These are phyloP conservation scores for Microcos paniculata DNA, from an alignment of 345 rosid genomes.

Conservation along the genomic window DNA sequence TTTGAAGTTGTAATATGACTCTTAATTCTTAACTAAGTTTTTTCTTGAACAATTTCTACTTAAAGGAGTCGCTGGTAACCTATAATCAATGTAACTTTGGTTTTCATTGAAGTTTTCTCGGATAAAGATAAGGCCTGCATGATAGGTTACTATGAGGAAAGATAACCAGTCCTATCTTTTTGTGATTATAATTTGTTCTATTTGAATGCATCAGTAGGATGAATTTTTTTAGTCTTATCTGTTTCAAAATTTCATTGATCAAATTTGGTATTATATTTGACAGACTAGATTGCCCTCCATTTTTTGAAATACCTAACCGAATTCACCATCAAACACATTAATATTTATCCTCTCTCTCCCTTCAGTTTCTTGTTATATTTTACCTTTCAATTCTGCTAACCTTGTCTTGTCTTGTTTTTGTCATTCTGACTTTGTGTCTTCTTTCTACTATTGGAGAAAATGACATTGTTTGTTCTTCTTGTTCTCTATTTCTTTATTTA, in stretches of 20 bases:
- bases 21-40: background rate
- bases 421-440: background rate
- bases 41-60: background rate
- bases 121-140: background rate
- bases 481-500: too few species aligned
- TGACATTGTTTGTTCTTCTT: constrained; percentile 8
- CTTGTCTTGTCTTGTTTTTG: background rate
- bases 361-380: background rate
- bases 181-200: background rate
- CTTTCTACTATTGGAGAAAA: constrained; percentile 19
- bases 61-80: too few species aligned
- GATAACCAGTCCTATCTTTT: background rate
- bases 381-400: constrained; percentile 2
- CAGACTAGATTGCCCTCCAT: background rate
- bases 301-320: background rate
- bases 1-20: background rate
- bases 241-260: too few species aligned
- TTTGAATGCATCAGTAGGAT: background rate
- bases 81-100: background rate
- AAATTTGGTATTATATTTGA: background rate
- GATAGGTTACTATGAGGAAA: background rate
- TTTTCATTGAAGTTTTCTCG: constrained; percentile 2
- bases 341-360: background rate
- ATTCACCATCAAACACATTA: background rate
- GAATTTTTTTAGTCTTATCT: background rate